Percentiles rank a stretch among this genome's conserved stretches.
Conservation (phyloP, 805 yeast genomes). For the Starmerella floricola region DNA sequence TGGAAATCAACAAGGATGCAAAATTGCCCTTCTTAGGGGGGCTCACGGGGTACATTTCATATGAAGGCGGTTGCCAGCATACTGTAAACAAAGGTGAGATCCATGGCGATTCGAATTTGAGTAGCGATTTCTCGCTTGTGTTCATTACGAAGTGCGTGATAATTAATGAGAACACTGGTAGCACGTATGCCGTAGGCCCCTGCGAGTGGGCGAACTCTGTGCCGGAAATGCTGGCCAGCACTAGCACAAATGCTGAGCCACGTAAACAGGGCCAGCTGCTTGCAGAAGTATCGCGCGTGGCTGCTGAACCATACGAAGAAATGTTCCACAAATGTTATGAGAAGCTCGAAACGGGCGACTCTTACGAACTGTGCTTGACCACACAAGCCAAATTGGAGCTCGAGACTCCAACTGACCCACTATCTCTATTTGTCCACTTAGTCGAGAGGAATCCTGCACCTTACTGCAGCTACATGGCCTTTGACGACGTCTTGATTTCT, state of each 20-base stretch:
- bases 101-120: constrained; percentile 10
- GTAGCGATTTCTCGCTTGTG: constrained; percentile 23
- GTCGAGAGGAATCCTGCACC: constrained; percentile 80
- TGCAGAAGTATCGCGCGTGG: neutral
- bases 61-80: constrained; percentile 51
- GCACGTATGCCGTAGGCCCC: constrained; percentile 14
- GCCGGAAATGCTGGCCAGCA: no score
- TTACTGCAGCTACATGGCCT: constrained; percentile 66
- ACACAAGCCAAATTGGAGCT: constrained; percentile 52
- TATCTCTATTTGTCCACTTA: constrained; percentile 77
- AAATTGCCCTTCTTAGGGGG: constrained; percentile 84
- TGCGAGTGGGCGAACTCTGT: constrained; percentile 3
- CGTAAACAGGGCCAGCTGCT: no score
- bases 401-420: constrained; percentile 31
- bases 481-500: constrained; percentile 56
- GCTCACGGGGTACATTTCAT: constrained; percentile 68
- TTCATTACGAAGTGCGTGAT: constrained; percentile 17
- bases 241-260: no score
- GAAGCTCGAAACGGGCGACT: constrained; percentile 64
- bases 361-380: constrained; percentile 87
- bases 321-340: constrained; percentile 56
- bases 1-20: constrained; percentile 6
- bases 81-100: constrained; percentile 2
- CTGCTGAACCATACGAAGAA: constrained; percentile 35
- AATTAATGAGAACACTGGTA: constrained; percentile 5